phyloP scores from a whole-genome alignment of 495 filamentous ascomycete genomes.

The Chaetomium tenue region DNA sequence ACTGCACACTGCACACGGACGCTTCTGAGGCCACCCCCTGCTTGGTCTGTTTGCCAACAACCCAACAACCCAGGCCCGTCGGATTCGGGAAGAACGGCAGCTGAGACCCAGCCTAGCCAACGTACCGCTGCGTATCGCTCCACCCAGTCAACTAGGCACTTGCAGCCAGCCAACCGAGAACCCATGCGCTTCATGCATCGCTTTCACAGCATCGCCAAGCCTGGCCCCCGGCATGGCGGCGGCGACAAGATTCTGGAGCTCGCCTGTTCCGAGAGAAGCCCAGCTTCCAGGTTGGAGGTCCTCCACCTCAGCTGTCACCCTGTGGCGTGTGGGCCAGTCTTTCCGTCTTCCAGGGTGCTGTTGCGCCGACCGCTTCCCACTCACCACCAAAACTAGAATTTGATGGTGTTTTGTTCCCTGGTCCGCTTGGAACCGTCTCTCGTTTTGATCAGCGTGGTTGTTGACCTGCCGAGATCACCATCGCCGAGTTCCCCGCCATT shows the following conservation, averaged over 20 bases:
- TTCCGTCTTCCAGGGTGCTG: not conserved
- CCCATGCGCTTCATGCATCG: slow-evolving; percentile 3
- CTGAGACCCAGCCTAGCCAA: not conserved
- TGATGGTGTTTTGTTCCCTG: not conserved
- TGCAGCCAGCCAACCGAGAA: not conserved
- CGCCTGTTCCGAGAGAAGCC: not conserved
- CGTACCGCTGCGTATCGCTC: slow-evolving; percentile 3
- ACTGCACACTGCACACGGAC: not conserved
- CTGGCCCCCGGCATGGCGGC: slow-evolving; percentile 1
- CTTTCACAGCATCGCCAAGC: slow-evolving; percentile 5
- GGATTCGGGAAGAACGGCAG: not conserved
- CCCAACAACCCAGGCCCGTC: not conserved
- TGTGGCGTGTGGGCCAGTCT: not conserved
- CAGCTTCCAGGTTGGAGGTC: not conserved
- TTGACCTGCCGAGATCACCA: not conserved
- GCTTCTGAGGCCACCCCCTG: not conserved
- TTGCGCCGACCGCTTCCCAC: not conserved
- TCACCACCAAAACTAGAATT: not conserved
- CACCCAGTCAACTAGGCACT: not conserved
- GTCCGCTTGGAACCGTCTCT: slow-evolving; percentile 1
- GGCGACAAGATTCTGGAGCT: slow-evolving; percentile 6
- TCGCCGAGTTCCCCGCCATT: not conserved
- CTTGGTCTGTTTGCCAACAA: not conserved
- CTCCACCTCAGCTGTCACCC: not conserved
- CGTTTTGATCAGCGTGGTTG: slow-evolving; percentile 9